Base-by-base conservation (phyloP, 2,329 filamentous ascomycete genomes). In the Exophiala phaeomuriformis region DNA sequence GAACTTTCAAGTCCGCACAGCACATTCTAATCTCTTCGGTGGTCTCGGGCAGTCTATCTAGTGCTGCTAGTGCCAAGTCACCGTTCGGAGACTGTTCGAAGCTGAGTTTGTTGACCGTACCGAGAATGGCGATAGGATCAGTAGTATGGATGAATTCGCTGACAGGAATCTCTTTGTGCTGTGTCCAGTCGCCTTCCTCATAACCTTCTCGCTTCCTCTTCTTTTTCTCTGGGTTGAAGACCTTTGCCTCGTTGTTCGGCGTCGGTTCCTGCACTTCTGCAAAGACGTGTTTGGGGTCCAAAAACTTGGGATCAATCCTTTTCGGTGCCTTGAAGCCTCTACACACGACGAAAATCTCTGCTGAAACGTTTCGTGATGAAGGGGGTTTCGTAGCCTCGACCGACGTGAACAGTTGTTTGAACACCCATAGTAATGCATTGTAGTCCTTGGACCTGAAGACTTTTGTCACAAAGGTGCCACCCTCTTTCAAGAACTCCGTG, bases 281-380 rank as follows among this genome's bases (percentile, higher is more conserved):
- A 66, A 98, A 98, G 31, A 97, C 93, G 53, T 86, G 82, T 61
- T 83, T 83, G 4, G 93, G 83, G 65, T 98, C 93, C 49, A 98
- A 77, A 68, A 98, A 94, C 62, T 88, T 88, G 6, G 91, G 90
- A 66, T 98, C 93, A 55, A 98, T 82, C 59, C 83, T 81, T 73
- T 96, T 97, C 2, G 93, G 93, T 0, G 91, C 91, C 73, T 96
- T 97, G 77, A 83, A 98, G 19, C 91, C 93, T 61, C 85, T 83
- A 72, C 91, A 97, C 33, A 98, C 93, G 60, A 97, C 91, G 75
- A 98, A 98, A 39, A 97, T 97, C 76, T 98, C 93, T 61, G 93
- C 93, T 5, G 90, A 96, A 49, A 98, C 91, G 65, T 95, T 96
- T 75, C 93, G 81, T 5, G 89, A 95, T 0, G 90, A 95, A 0